These are phyloP conservation scores for Taxawa tesnikishii DNA, from an alignment of 2,329 filamentous ascomycete genomes.

Conservation along the genomic window DNA sequence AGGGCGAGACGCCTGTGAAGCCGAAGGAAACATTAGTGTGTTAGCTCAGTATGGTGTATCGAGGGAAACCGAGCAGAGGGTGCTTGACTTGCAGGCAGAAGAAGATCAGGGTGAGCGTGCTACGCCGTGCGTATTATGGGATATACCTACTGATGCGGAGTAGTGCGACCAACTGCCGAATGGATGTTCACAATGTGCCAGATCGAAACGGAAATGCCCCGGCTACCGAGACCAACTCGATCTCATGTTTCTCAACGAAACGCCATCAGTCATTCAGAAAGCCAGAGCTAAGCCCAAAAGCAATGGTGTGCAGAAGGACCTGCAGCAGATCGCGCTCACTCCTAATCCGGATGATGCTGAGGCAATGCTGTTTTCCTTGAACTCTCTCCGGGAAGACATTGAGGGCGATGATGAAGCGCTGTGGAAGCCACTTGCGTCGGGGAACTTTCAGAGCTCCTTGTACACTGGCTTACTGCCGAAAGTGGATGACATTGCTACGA, in stretches of 20 bases:
- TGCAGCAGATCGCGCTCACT: neutral
- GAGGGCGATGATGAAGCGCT: neutral
- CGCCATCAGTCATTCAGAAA: neutral
- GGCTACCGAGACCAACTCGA: neutral
- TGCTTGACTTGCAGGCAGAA: neutral
- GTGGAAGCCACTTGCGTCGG: neutral
- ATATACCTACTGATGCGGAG: neutral
- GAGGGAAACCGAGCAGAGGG: neutral
- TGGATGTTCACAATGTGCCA: neutral
- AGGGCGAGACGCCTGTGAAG: no score
- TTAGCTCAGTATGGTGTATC: neutral
- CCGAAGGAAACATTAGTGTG: no score
- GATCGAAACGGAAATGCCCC: neutral
- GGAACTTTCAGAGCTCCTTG: neutral
- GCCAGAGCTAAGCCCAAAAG: neutral
- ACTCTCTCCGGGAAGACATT: neutral
- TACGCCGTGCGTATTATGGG: neutral
- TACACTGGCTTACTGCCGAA: neutral
- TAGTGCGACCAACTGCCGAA: neutral
- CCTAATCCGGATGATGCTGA: no score
- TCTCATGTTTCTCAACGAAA: neutral
- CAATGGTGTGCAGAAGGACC: neutral
- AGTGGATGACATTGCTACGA: neutral
- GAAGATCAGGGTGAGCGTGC: neutral
- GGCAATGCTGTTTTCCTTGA: no score